These are phyloP conservation scores for Penicillium sp. DNA, from an alignment of 2,329 filamentous ascomycete genomes.

Conservation along the genomic window DNA sequence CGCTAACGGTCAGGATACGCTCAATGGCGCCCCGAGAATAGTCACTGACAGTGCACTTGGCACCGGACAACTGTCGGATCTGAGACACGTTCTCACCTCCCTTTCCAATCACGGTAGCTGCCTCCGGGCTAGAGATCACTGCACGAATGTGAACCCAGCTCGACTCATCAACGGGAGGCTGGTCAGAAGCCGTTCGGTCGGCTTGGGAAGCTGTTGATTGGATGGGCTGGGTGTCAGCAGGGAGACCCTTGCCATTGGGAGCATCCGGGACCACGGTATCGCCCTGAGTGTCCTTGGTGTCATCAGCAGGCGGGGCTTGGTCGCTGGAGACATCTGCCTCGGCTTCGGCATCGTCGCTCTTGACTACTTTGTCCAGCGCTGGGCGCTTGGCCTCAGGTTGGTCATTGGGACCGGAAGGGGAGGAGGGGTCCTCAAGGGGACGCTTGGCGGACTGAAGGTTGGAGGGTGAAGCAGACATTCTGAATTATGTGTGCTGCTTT, in stretches of 20 bases:
- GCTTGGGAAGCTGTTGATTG: constrained; percentile 59
- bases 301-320: constrained; percentile 17
- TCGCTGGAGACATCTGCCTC: constrained; percentile 33
- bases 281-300: constrained; percentile 51
- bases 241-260: constrained; percentile 55
- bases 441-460: constrained; percentile 68
- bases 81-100: constrained; percentile 98
- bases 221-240: constrained; percentile 59
- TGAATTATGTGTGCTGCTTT: constrained; percentile 41
- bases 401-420: constrained; percentile 84
- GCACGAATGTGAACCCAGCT: constrained; percentile 96
- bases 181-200: constrained; percentile 49
- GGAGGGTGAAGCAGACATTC: constrained; percentile 70
- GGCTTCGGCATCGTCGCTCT: constrained; percentile 58
- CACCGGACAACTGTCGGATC: constrained; percentile 90
- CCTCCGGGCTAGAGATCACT: constrained; percentile 95
- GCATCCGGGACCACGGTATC: constrained; percentile 71
- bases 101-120: constrained; percentile 97
- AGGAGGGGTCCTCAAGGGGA: constrained; percentile 94
- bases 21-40: constrained; percentile 97
- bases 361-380: constrained; percentile 87
- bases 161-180: constrained; percentile 77
- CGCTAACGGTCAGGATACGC: constrained; percentile 95
- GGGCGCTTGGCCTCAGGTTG: constrained; percentile 97
- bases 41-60: constrained; percentile 98